Conservation (phyloP, 2,329 filamentous ascomycete genomes). For the Dothideomycetes sp. region DNA sequence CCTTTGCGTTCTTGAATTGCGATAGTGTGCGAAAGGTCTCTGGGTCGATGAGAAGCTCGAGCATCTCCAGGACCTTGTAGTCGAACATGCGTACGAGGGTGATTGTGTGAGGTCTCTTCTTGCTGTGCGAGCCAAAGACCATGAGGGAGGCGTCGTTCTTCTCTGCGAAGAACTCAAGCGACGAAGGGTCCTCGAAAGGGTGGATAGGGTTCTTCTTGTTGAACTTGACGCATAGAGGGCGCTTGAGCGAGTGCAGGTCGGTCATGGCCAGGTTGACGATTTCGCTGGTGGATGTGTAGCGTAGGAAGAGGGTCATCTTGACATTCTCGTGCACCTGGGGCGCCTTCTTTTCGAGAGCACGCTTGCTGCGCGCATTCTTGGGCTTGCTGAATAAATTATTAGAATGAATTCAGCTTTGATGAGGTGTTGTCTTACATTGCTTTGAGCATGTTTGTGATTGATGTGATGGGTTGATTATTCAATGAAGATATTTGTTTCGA, state of each 20-base stretch:
- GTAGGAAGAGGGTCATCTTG: conserved; percentile 81
- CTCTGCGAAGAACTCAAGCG: conserved; percentile 86
- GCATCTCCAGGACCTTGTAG: conserved; percentile 85
- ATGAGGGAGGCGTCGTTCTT: conserved; percentile 91
- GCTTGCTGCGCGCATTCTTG: conserved; percentile 81
- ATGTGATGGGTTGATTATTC: too few relatives aligned
- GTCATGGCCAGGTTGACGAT: conserved; percentile 72
- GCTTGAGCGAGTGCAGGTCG: conserved; percentile 75
- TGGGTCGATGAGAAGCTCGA: conserved; percentile 75
- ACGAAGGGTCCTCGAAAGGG: conserved; percentile 82
- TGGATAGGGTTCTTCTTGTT: conserved; percentile 94
- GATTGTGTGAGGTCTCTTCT: conserved; percentile 89
- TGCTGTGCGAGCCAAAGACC: conserved; percentile 73
- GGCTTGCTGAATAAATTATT: conserved; percentile 23
- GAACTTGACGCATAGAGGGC: conserved; percentile 79
- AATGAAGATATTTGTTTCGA: too few relatives aligned
- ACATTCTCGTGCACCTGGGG: conserved; percentile 83
- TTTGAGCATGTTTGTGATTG: conserved; percentile 2
- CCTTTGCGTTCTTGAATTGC: conserved; percentile 58
- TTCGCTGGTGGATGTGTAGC: conserved; percentile 75
- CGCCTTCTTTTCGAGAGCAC: conserved; percentile 84
- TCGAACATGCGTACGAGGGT: conserved; percentile 75
- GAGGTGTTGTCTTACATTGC: background rate
- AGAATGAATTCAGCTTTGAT: background rate
- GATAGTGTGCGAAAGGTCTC: conserved; percentile 57